Evolutionary conservation across 768 basidiomycete species (phyloP).

Genomic region (Russula dissimulans): DNA sequence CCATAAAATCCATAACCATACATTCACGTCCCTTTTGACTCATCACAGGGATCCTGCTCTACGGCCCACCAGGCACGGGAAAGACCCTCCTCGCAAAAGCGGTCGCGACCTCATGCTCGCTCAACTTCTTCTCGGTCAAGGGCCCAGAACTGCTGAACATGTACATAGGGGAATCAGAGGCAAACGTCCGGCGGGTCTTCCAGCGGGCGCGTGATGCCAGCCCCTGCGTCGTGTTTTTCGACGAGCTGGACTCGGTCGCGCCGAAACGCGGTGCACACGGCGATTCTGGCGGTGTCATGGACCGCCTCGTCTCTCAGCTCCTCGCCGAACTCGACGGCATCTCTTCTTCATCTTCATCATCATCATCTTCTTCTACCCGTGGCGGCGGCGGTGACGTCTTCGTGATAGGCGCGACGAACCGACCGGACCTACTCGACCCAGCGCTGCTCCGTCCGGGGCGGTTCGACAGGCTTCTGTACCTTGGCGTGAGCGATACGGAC

Average conservation of each 20-base stretch:
- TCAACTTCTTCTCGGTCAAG: conserved; percentile 97
- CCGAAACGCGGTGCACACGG: conserved; percentile 93
- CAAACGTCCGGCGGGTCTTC: conserved; percentile 90
- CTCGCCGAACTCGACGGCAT: conserved; percentile 93
- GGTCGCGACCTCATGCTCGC: conserved; percentile 87
- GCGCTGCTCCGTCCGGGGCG: conserved; percentile 84
- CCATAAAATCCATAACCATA: too few species aligned
- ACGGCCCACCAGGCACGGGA: conserved; percentile 93
- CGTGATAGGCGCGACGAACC: conserved; percentile 92
- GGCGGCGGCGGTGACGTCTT: conserved; percentile 55
- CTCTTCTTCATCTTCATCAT: conserved; percentile 38
- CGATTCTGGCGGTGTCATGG: conserved; percentile 97
- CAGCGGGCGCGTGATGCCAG: conserved; percentile 85
- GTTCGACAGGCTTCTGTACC: conserved; percentile 94
- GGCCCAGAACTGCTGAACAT: conserved; percentile 94
- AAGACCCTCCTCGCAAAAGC: conserved; percentile 95
- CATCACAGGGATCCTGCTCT: conserved; percentile 69
- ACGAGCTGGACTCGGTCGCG: conserved; percentile 90
- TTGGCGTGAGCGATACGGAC: conserved; percentile 85
- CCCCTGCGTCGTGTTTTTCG: conserved; percentile 95
- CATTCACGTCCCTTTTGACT: background rate
- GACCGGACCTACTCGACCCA: conserved; percentile 86
- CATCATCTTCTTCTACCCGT: too few species aligned
- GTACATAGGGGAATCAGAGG: conserved; percentile 98
- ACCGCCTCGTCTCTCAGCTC: conserved; percentile 91